A percentile compares a stretch with the other conserved stretches of the same genome.
Evolutionary conservation across 2,329 filamentous ascomycete species (phyloP).

Genomic region (Orbilia ellipsospora): DNA sequence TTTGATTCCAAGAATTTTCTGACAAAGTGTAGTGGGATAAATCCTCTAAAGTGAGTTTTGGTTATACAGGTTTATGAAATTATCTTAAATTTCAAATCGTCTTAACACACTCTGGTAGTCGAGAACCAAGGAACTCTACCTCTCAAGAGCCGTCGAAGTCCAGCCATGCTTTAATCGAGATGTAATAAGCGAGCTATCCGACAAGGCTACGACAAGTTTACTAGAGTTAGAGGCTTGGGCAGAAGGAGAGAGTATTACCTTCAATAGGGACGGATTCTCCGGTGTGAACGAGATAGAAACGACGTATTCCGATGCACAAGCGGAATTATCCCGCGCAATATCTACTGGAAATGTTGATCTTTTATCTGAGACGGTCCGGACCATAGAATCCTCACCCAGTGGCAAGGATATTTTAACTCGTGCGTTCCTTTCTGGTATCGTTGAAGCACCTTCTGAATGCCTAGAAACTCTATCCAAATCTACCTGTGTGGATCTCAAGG

Average conservation of each 20-base stretch:
- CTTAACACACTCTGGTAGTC: conserved; percentile 67
- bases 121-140: conserved; percentile 95
- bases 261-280: conserved; percentile 69
- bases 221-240: conserved; percentile 97
- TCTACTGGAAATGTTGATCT: conserved; percentile 81
- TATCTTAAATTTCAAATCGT: conserved; percentile 47
- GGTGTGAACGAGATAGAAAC: conserved; percentile 66
- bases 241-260: conserved; percentile 92
- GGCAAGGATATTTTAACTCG: conserved; percentile 82
- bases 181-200: conserved; percentile 94
- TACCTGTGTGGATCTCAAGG: conserved; percentile 85
- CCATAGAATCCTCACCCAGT: conserved; percentile 73
- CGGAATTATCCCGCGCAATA: conserved; percentile 86
- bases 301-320: conserved; percentile 78
- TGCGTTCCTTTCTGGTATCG: conserved; percentile 89
- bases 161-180: conserved; percentile 98
- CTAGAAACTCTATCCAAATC: conserved; percentile 82
- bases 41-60: conserved; percentile 79
- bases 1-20: conserved; percentile 23
- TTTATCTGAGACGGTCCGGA: conserved; percentile 81
- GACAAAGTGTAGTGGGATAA: conserved; percentile 82
- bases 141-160: conserved; percentile 94
- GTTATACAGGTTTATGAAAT: conserved; percentile 9
- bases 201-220: conserved; percentile 94
- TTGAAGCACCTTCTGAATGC: conserved; percentile 81